Base-by-base conservation (phyloP, 257 asterid species). In the Pogostemon cablin region DNA sequence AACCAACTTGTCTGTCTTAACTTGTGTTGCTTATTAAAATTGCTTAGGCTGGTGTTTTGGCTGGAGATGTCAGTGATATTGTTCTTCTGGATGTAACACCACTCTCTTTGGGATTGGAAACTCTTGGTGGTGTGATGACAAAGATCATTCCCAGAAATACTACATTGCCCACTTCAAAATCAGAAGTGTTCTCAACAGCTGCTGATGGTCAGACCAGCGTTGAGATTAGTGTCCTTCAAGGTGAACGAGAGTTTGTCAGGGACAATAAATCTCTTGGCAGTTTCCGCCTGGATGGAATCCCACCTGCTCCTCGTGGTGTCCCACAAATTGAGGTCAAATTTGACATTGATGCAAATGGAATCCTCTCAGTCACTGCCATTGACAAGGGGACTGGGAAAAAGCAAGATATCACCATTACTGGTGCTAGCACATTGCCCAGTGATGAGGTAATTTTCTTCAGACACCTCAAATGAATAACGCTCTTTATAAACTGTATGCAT, bases 161-260 rank as follows among this genome's bases (percentile, higher is more conserved):
- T 2, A 93, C 98, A 55, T 72, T 93, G 68, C 98, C 98, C 69
- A 90, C 98, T 3, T 93, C 98, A 35, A 93, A 90, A 77, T 93
- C 98, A 1, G 98, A 93, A 83, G 98, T 93, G 42, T 93, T 93
- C 91, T 93, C 98, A 3, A 93, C 98, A 0, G 98, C 98, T 70
- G 97, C 98, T 40, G 98, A 93, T 82, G 97, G 98, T 53, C 98
- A 93, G 85, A 87, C 97, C 5, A 93, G 98, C 70, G 98, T 93
- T 6, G 98, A 93, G 77, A 93, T 93, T 64, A 93, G 85, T 75
- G 98, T 93, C 68, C 95, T 93, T 67, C 98, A 93, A 79, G 98
- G 98, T 7, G 99, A 93, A 83, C 79, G 97, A 67, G 99, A 93
- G 81, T 91, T 93, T 83, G 99, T 93, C 25, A 87, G 90, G 84